Base-by-base conservation (phyloP, 345 rosid genomes). In the Citrus glauca region DNA sequence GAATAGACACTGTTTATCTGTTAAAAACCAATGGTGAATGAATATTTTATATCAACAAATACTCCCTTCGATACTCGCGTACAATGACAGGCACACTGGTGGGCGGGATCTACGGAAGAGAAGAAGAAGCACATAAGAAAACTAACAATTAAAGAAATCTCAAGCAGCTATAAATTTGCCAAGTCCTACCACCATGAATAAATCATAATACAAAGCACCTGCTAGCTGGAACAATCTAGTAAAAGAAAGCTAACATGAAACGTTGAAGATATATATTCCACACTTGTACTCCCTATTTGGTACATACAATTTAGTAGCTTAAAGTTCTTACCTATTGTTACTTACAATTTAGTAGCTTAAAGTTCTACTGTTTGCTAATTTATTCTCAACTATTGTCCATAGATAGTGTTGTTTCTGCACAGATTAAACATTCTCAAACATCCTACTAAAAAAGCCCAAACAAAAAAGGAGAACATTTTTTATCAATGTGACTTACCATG, bases 1-100 rank as follows among this genome's bases (percentile, higher is more conserved):
- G 6, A 35, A 59, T 16, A 37, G 63, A 64, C 35, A 73, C 56
- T 56, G 57, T 55, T 61, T 14, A 27, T 59, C 71, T 76, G 71
- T 62, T 20, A 63, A 56, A 35, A 5, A 4, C 7, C 35, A 62
- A 4, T 9, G 32, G 7, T 40, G 27, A 32, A 56, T 67, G 59
- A 73, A 70, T 69, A 19, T 53, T 53, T 19, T 53, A 90, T 66
- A 90, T 85, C 87, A 85, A 86, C 79, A 87, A 77, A 48, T 85
- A 80, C 77, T 93, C 95, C 84, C 88, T 87, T 60, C 89, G 25
- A 80, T 90, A 87, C 70, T 89, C 95, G 13, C 94, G 88, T 30
- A 91, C 94, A 7, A 91, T 93, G 61, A 89, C 95, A 25, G 97
- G 93, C 77, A 93, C 93, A 72, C 95, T 91, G n/a, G 97, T 89